Conservation (phyloP, 257 asterid genomes). For the Solanum virginianum region DNA sequence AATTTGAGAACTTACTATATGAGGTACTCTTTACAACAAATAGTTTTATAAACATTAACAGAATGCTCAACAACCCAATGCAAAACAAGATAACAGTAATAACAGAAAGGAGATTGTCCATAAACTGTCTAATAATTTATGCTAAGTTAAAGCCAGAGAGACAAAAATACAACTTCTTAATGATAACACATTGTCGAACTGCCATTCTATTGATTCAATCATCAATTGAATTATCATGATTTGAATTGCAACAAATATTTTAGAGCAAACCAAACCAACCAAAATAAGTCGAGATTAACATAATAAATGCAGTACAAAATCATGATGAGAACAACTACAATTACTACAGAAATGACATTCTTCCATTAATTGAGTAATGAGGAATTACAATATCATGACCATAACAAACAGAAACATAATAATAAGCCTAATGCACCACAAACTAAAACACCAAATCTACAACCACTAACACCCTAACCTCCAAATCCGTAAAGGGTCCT, state of each 20-base stretch:
- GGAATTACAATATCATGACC: neutral
- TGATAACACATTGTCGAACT: too few relatives aligned
- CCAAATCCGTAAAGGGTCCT: constrained; percentile 11
- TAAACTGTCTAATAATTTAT: too few relatives aligned
- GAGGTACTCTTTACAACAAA: neutral
- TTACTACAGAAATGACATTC: neutral
- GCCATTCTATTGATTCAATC: neutral
- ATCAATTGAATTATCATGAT: neutral
- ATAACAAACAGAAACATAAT: neutral
- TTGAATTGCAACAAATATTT: neutral
- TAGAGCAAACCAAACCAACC: neutral
- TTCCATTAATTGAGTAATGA: neutral
- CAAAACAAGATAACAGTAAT: neutral
- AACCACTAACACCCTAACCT: neutral
- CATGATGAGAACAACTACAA: neutral
- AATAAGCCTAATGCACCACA: neutral
- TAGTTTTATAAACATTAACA: too few relatives aligned
- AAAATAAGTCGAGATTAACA: too few relatives aligned
- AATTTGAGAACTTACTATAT: neutral
- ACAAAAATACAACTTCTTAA: neutral
- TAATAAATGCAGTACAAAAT: too few relatives aligned
- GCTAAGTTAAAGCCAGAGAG: neutral
- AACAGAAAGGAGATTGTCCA: neutral
- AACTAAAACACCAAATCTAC: neutral
- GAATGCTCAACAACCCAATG: too few relatives aligned